These are phyloP conservation scores for Mycena amicta DNA, from an alignment of 768 basidiomycete genomes.

Conservation along the genomic window DNA sequence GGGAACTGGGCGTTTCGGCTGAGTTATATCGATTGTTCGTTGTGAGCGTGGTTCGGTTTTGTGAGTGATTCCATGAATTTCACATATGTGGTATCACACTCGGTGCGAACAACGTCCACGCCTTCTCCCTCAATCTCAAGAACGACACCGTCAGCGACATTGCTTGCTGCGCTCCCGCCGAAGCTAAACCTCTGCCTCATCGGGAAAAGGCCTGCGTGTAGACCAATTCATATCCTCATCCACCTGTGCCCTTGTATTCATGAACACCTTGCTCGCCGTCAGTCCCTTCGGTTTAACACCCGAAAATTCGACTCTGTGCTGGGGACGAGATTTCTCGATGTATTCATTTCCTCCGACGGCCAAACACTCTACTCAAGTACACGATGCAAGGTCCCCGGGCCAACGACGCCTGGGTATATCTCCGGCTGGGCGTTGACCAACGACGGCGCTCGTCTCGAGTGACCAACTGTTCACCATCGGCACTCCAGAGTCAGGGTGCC, in stretches of 20 bases:
- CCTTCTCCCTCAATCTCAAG: constrained; percentile 13
- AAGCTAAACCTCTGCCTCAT: constrained; percentile 22
- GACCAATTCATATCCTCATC: constrained; percentile 22
- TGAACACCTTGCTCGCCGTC: constrained; percentile 17
- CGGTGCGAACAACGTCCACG: constrained; percentile 24
- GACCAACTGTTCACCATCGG: constrained; percentile 13
- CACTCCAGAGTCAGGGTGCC: constrained; percentile 17
- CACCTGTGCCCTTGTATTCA: constrained; percentile 15
- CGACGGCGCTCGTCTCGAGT: constrained; percentile 5
- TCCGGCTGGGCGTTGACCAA: constrained; percentile 17
- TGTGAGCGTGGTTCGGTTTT: too few relatives aligned
- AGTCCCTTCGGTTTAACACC: constrained; percentile 22
- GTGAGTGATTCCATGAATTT: too few relatives aligned
- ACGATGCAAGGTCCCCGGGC: constrained; percentile 2
- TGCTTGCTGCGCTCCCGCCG: constrained; percentile 2
- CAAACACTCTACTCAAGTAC: constrained; percentile 16
- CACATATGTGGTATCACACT: too few relatives aligned
- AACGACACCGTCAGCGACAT: constrained; percentile 11
- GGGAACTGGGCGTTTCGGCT: too few relatives aligned
- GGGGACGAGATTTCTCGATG: constrained; percentile 28
- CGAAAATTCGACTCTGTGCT: constrained; percentile 11
- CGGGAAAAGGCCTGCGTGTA: constrained; percentile 27
- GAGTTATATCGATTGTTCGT: too few relatives aligned
- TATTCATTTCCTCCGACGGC: constrained; percentile 22
- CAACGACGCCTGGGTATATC: constrained; percentile 8